Base-by-base conservation (phyloP, 2,329 filamentous ascomycete species). In the Erysiphe pulchra region DNA sequence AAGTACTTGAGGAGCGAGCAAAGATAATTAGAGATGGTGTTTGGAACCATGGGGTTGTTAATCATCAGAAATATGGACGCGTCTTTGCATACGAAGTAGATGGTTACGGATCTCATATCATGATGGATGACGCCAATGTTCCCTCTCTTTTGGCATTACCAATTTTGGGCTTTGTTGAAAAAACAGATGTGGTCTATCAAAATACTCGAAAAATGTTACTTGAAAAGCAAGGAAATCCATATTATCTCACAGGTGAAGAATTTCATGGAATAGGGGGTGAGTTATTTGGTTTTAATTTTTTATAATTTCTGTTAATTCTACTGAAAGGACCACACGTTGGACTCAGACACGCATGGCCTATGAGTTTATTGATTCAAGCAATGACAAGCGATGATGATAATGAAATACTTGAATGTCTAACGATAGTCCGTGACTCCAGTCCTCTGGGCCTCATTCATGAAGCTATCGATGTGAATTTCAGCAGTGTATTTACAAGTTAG, bases 81-180 rank as follows among this genome's bases (percentile, higher is more conserved):
- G 80, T 92, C 0, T 92, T 90, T 57, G 83, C 84, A 0, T 92
- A 79, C 59, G 83, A 92, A 62, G 80, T 92, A 18, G 83, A 92
- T 57, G 83, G 83, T 5, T 92, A 84, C 54, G 84, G 83, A 44
- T 83, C 79, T 3, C 67, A 73, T 6, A 80, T 92, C 48, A 57
- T 92, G 45, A 92, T 92, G 83, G 83, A 92, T 54, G 83, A 92
- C 57, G 84, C 83, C 8, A 92, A 92, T 56, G 74, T 87, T 43
- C 83, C 83, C 0, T 87, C 81, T 13, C 64, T 92, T 6, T 68
- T 92, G 11, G 77, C 83, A 0, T 63, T 92, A 17, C 83, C 83
- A 1, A 63, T 85, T 0, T 73, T 92, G 60, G 83, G 83, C 5
- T 92, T 90, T 57, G 66, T 82, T 5, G 61, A 69, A 0, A 59